These are phyloP conservation scores for Pholiota molesta DNA, from an alignment of 768 basidiomycete species.

Conservation along the genomic window DNA sequence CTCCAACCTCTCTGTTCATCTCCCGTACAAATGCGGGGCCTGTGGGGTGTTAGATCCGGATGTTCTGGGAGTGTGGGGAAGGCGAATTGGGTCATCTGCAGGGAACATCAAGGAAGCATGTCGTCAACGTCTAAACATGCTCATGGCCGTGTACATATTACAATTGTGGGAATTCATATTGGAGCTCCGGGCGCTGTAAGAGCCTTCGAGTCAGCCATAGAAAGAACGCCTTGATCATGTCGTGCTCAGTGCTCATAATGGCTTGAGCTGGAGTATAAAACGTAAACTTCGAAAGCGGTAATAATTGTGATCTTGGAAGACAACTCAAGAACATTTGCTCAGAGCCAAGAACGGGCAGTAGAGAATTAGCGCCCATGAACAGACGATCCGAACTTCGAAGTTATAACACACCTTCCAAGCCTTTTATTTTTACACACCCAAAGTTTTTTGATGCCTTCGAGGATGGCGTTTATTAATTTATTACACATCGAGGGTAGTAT, in stretches of 20 bases:
- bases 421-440: no score
- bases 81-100: background rate
- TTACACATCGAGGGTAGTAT: no score
- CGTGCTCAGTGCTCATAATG: background rate
- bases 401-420: no score
- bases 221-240: background rate
- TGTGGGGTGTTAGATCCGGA: conserved; percentile 6
- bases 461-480: no score
- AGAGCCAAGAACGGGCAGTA: no score
- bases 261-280: background rate
- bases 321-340: no score
- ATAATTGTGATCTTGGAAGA: no score
- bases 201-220: background rate
- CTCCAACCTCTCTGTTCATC: background rate
- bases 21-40: background rate
- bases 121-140: background rate
- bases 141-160: background rate
- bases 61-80: conserved; percentile 1
- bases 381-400: no score
- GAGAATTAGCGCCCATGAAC: no score
- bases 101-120: conserved; percentile 5
- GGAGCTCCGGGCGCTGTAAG: background rate
- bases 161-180: background rate
- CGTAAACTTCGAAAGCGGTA: no score
- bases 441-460: no score